Evolutionary conservation across 176 grass and related monocot genomes (phyloP), one percentile per base, ranked within the genome.

Genomic region (Lolium rigidum): DNA sequence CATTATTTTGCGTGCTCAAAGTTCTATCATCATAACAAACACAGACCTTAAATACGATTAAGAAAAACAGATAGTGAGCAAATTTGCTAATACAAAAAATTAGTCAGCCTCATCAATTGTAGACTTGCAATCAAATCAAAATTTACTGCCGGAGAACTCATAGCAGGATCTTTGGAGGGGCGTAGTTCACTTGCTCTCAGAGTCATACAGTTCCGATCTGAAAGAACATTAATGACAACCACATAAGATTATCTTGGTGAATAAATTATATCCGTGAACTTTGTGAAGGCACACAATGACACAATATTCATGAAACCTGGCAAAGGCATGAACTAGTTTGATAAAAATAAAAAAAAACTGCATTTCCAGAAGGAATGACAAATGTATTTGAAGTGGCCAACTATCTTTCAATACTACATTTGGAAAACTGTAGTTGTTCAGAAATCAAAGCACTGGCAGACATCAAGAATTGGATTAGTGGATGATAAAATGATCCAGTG

Each of bases 161-260:
- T 70, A 37, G 18, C 31, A 28, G 50, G 11, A 81, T 20, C 61
- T 76, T 54, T 22, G 5, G n/a, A 81, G 4, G n/a, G n/a, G 63
- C 61, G 25, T 18, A 28, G 28, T 61, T 92, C 84, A 92, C 78
- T 92, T 91, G 78, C 87, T 89, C 83, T 92, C 90, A 17, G 62
- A 70, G 15, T 92, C 90, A 70, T 89, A 89, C 22, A 89, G 58
- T 41, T 92, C 90, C 2, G 90, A 89, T 89, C 90, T 92, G 87
- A 89, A 87, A 89, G 16, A 75, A 77, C 31, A 87, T 69, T 0
- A 77, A 80, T 12, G 41, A 77, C 14, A 80, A 63, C 9, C 6
- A 9, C 22, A 78, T 88, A 73, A 82, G 77, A 26, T 74, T 70
- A 87, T 79, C 74, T 58, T 38, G 4, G 8, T 10, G 59, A 66